A percentile compares a stretch with the other conserved stretches of the same genome.
Evolutionary conservation across 805 yeast species (phyloP).

Genomic region (Yarrowia sp.): DNA sequence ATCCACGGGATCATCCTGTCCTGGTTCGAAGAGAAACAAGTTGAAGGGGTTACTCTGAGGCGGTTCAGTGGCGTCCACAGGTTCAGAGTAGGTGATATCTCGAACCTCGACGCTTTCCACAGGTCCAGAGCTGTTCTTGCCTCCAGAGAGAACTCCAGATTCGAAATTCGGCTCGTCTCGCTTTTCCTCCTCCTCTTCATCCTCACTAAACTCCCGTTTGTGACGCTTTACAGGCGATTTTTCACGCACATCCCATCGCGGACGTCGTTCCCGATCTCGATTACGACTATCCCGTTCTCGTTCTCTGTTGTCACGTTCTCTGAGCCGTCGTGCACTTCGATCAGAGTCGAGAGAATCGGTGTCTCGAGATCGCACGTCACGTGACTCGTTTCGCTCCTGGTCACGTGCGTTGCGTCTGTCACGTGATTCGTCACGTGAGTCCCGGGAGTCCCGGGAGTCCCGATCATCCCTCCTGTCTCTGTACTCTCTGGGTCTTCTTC

Average conservation of each 20-base stretch:
- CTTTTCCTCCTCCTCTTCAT: neutral
- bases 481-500: neutral
- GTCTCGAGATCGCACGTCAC: neutral
- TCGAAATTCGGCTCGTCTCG: slow-evolving; percentile 2
- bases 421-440: neutral
- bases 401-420: too few species aligned
- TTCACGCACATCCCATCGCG: slow-evolving; percentile 10
- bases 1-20: slow-evolving; percentile 5
- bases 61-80: slow-evolving; percentile 12
- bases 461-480: neutral
- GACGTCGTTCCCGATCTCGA: neutral
- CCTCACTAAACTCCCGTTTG: slow-evolving; percentile 13
- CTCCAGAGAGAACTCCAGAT: neutral
- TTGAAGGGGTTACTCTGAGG: slow-evolving; percentile 3
- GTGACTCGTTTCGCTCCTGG: too few species aligned
- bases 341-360: neutral
- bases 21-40: slow-evolving; percentile 10
- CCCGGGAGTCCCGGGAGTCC: neutral
- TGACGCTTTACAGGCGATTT: neutral
- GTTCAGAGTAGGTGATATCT: slow-evolving; percentile 12
- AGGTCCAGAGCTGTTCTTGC: neutral
- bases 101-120: neutral
- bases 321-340: neutral
- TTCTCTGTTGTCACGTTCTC: neutral
- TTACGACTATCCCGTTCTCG: neutral